Conservation (phyloP, 441 rosid species). For the Bocquillonia castaneifolia region DNA sequence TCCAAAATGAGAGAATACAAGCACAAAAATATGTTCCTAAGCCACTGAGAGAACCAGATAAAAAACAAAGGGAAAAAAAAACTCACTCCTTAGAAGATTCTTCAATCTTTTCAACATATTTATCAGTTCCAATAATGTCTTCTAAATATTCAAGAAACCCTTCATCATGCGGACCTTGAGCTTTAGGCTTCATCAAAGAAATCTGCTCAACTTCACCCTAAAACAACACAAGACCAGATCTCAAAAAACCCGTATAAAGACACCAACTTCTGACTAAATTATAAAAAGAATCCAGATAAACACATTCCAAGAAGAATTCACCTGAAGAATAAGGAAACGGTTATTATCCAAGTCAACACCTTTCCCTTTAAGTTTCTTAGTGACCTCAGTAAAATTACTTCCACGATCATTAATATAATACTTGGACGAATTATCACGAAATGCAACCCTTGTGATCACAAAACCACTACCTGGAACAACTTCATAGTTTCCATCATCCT, state of each 20-base stretch:
- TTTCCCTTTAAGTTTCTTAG: slow-evolving; percentile 79
- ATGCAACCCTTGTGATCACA: slow-evolving; percentile 82
- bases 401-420: slow-evolving; percentile 71
- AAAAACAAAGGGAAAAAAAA: too few species aligned
- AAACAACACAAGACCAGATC: slow-evolving; percentile 21
- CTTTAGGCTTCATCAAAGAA: slow-evolving; percentile 93
- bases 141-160: slow-evolving; percentile 96
- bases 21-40: slow-evolving; percentile 4
- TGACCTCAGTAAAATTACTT: slow-evolving; percentile 94
- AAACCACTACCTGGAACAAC: slow-evolving; percentile 86
- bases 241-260: slow-evolving; percentile 11
- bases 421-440: slow-evolving; percentile 94
- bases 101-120: slow-evolving; percentile 87
- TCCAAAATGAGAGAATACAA: slow-evolving; percentile 15
- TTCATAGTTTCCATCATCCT: slow-evolving; percentile 81
- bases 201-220: slow-evolving; percentile 99
- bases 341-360: slow-evolving; percentile 97
- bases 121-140: slow-evolving; percentile 90
- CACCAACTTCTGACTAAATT: slow-evolving; percentile 12
- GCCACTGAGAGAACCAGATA: slow-evolving; percentile 3
- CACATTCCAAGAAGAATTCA: slow-evolving; percentile 19
- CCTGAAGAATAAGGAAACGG: slow-evolving; percentile 96
- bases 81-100: slow-evolving; percentile 80
- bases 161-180: slow-evolving; percentile 97
- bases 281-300: too few species aligned